Conservation (phyloP, 2,329 filamentous ascomycete species). For the Colletotrichum aenigma region DNA sequence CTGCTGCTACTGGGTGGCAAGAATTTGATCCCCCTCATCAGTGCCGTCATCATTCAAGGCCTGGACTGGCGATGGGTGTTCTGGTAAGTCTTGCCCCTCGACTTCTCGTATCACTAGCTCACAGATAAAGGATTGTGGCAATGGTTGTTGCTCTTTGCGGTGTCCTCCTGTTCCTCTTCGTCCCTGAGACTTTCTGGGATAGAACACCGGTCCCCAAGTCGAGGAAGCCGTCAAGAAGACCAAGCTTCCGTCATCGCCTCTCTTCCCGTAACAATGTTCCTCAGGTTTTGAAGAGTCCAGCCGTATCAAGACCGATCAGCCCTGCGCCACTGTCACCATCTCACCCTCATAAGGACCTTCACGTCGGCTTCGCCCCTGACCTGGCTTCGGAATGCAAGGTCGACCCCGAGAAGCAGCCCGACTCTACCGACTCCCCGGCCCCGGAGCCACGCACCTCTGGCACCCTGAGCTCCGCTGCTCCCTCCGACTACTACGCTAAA, state of each 20-base stretch:
- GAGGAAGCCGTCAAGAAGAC: constrained; percentile 41
- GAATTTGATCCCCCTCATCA: constrained; percentile 86
- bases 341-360: constrained; percentile 29
- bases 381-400: neutral
- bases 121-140: constrained; percentile 70
- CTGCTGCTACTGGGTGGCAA: constrained; percentile 87
- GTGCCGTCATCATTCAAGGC: constrained; percentile 80
- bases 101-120: constrained; percentile 5
- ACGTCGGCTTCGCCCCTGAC: constrained; percentile 35
- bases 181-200: constrained; percentile 97
- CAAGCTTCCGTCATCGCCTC: constrained; percentile 50
- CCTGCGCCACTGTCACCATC: neutral
- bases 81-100: constrained; percentile 57
- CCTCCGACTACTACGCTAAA: constrained; percentile 26
- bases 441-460: neutral
- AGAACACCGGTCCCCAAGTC: constrained; percentile 64
- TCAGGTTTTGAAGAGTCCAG: too few relatives aligned
- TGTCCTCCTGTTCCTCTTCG: constrained; percentile 81
- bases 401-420: neutral
- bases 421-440: neutral
- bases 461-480: constrained; percentile 21
- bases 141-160: constrained; percentile 77
- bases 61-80: constrained; percentile 91
- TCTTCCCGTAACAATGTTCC: constrained; percentile 39
- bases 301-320: neutral